Conservation (phyloP, 108 stramenopile species). For the Skeletonema costatum region DNA sequence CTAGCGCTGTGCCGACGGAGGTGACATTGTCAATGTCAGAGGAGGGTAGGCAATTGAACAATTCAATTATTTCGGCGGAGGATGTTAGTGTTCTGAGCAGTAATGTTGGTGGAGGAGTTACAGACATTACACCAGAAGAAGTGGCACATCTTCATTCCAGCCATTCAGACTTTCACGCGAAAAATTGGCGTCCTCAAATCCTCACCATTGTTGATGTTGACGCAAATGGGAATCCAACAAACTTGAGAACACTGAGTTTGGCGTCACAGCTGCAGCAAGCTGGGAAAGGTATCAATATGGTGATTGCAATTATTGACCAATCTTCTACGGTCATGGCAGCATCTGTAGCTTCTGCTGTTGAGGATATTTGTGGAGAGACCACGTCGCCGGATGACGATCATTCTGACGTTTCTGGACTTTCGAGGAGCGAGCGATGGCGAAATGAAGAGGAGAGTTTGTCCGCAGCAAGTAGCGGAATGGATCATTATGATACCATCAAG, state of each 20-base stretch:
- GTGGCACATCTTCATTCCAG: constrained; percentile 24
- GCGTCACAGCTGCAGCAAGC: constrained; percentile 79
- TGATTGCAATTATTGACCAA: constrained; percentile 44
- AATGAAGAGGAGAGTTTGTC: constrained; percentile 26
- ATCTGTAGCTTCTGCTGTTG: constrained; percentile 35
- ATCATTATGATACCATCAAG: constrained; percentile 31
- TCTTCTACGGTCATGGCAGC: constrained; percentile 35
- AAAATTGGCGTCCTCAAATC: constrained; percentile 89
- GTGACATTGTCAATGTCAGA: not conserved
- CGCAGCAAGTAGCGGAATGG: constrained; percentile 23
- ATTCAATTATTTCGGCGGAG: not conserved
- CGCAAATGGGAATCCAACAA: constrained; percentile 51
- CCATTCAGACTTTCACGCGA: constrained; percentile 55
- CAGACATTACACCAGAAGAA: constrained; percentile 15
- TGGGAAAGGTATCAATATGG: constrained; percentile 65
- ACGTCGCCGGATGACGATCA: not conserved
- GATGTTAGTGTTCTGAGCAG: not conserved
- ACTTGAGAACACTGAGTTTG: constrained; percentile 56
- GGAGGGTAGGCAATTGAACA: not conserved
- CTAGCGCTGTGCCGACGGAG: constrained; percentile 10
- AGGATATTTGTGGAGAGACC: constrained; percentile 13
- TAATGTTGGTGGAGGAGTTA: not conserved
- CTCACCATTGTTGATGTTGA: constrained; percentile 69
- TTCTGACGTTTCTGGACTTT: not conserved
- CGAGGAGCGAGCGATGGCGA: constrained; percentile 18